Conservation (phyloP, 495 filamentous ascomycete genomes). For the Cairneyella variabilis region DNA sequence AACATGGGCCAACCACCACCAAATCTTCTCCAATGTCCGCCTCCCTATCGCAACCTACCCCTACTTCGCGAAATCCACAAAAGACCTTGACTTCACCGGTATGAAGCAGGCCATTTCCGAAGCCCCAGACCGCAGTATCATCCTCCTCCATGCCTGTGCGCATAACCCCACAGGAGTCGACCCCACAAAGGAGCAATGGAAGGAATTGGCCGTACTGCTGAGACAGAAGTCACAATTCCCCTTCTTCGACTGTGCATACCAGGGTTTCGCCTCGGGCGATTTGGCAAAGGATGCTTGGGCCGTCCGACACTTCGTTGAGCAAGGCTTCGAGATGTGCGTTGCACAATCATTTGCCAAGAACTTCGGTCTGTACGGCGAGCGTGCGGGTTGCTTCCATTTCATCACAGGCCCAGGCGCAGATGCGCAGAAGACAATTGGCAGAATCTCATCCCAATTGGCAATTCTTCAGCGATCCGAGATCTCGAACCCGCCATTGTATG, state of each 20-base stretch:
- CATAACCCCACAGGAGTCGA: slow-evolving; percentile 99
- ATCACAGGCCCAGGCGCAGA: slow-evolving; percentile 70
- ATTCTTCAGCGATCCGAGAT: slow-evolving; percentile 97
- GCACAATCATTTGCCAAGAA: slow-evolving; percentile 99
- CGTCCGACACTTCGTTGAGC: slow-evolving; percentile 86
- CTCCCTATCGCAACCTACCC: slow-evolving; percentile 79
- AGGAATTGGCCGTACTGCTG: slow-evolving; percentile 74
- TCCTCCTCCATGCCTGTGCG: slow-evolving; percentile 93
- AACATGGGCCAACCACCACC: slow-evolving; percentile 98
- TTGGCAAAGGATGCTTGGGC: slow-evolving; percentile 82
- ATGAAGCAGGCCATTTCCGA: slow-evolving; percentile 65
- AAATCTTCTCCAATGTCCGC: slow-evolving; percentile 93
- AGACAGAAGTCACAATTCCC: slow-evolving; percentile 80
- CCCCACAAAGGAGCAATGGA: slow-evolving; percentile 92
- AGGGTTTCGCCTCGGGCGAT: slow-evolving; percentile 94
- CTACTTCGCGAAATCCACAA: slow-evolving; percentile 84
- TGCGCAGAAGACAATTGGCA: slow-evolving; percentile 54
- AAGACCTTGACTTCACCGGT: slow-evolving; percentile 86
- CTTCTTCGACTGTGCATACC: slow-evolving; percentile 98
- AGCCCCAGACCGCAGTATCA: slow-evolving; percentile 74
- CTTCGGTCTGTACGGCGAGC: slow-evolving; percentile 96
- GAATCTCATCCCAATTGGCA: slow-evolving; percentile 83
- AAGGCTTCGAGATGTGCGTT: slow-evolving; percentile 93
- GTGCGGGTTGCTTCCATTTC: slow-evolving; percentile 95
- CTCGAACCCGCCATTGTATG: slow-evolving; percentile 92